Evolutionary conservation across 306 rosid species (phyloP), one percentile per base, ranked within the genome.

Genomic region (Lathyrus sativus): DNA sequence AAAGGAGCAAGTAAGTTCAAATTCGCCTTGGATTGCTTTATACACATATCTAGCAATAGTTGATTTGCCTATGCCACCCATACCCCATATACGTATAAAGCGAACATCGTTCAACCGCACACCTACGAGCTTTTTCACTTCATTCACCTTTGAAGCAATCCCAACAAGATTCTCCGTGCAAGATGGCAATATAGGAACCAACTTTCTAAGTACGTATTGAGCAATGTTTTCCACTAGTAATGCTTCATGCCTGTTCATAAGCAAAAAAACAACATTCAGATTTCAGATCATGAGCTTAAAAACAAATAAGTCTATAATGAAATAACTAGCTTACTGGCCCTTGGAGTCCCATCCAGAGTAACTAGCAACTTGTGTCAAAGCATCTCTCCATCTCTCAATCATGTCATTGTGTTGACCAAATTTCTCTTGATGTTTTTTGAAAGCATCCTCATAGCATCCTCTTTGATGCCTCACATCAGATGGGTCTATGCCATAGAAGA

Each of bases 81-180:
- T 72, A 19, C 76, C 76, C 69, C 76, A 61, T 61, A 72, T 72
- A 19, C 76, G 70, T 22, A 72, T 50, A 72, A 50, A 62, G 51
- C 70, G 53, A 26, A 72, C 77, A 7, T 39, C 77, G 13, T 62
- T 53, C 31, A 62, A 50, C 18, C 31, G 64, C 31, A 43, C 31
- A 7, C 57, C 67, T 15, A 70, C 17, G n/a, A 42, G 46, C 19
- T 24, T 11, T 9, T 28, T 70, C 56, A 70, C 57, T 57, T 70
- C 4, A 11, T 44, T 24, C 22, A 70, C 46, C 37, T 39, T 70
- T 41, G 65, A 70, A 28, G 17, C 18, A 58, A 70, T 70, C 33
- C 58, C 75, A n/a, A 70, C 57, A 70, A 70, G 48, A 15, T 58
- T 70, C 2, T 70, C 42, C 3, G 17, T 69, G 5, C 58, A 57